Base-by-base conservation (phyloP, 345 rosid species). In the Murraya koenigii region DNA sequence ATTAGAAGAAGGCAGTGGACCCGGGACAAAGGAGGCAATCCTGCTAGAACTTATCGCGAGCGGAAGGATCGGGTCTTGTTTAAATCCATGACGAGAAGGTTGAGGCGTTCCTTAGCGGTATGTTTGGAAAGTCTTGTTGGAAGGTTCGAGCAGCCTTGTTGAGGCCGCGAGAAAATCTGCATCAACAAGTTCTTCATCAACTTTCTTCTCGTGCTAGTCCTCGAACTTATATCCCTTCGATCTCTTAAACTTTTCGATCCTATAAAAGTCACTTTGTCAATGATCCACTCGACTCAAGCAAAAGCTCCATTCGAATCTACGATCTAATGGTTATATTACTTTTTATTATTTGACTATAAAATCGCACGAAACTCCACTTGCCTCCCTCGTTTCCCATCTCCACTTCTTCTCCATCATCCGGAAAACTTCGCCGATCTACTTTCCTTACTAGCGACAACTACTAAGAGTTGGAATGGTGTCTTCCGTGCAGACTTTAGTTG, bases 401-500 rank as follows among this genome's bases (percentile, higher is more conserved):
- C 36, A 69, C 36, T 7, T 47, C 59, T 69, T 28, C 72, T 15
- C 72, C 72, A 13, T 69, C 38, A 23, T 69, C 72, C 23, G 17
- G 59, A 69, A 44, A 69, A 69, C 72, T 69, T 69, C 72, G 3
- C 72, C 59, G 17, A 15, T 69, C 35, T 69, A 17, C 8, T 44
- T 47, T 47, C 72, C 13, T 17, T 47, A 1, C 23, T 14, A 25
- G 23, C 47, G 35, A 44, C n/a, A 25, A 69, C 35, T 10, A 47
- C 72, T 47, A 69, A 47, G 23, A 69, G 58, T 15, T 69, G 58
- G 26, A 69, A 69, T 69, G 72, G 72, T 26, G 59, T 69, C 56
- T 25, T 26, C 38, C 72, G 59, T 3, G 72, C 72, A 6, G 72
- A n/a, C 38, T 69, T 15, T 25, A 6, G 72, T 69, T 44, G 72